Evolutionary conservation across 371 early-diverging fungal genomes (phyloP).

Genomic region (Mortierella sp.): DNA sequence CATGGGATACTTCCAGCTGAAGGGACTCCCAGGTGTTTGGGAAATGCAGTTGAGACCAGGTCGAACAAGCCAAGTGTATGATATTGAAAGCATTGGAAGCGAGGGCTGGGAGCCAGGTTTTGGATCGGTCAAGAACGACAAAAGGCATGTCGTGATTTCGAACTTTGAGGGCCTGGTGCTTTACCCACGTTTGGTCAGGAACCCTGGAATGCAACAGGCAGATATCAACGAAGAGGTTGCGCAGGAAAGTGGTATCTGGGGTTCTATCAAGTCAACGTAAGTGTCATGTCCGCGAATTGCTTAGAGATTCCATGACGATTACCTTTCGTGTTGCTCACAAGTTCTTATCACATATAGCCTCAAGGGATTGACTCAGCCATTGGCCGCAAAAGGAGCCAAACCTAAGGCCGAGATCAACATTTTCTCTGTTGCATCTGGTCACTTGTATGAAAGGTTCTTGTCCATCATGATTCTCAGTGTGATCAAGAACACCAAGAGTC

Average conservation of each 20-base stretch:
- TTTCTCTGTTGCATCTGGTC: slow-evolving; percentile 97
- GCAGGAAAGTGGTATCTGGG: slow-evolving; percentile 58
- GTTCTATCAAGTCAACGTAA: slow-evolving; percentile 62
- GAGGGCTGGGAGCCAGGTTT: slow-evolving; percentile 64
- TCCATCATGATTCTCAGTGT: slow-evolving; percentile 97
- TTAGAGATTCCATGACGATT: no score
- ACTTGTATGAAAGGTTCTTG: slow-evolving; percentile 95
- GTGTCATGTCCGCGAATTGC: background rate
- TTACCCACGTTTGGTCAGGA: slow-evolving; percentile 80
- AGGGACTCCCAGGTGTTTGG: slow-evolving; percentile 93
- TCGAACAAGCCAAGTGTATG: slow-evolving; percentile 80
- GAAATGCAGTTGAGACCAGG: slow-evolving; percentile 82
- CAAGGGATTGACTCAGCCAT: slow-evolving; percentile 24
- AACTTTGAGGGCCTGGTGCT: slow-evolving; percentile 88
- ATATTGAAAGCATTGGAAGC: slow-evolving; percentile 72
- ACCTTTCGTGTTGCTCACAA: no score
- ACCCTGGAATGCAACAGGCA: slow-evolving; percentile 81
- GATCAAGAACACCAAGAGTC: slow-evolving; percentile 82
- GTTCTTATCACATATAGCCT: slow-evolving; percentile 10
- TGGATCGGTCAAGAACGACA: slow-evolving; percentile 44
- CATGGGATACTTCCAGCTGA: slow-evolving; percentile 94
- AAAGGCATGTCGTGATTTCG: slow-evolving; percentile 63
- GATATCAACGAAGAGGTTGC: slow-evolving; percentile 71
- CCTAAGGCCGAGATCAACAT: slow-evolving; percentile 84
- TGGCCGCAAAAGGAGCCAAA: slow-evolving; percentile 23